Evolutionary conservation across 306 rosid genomes (phyloP).

Genomic region (Cucurbita ficifolia): DNA sequence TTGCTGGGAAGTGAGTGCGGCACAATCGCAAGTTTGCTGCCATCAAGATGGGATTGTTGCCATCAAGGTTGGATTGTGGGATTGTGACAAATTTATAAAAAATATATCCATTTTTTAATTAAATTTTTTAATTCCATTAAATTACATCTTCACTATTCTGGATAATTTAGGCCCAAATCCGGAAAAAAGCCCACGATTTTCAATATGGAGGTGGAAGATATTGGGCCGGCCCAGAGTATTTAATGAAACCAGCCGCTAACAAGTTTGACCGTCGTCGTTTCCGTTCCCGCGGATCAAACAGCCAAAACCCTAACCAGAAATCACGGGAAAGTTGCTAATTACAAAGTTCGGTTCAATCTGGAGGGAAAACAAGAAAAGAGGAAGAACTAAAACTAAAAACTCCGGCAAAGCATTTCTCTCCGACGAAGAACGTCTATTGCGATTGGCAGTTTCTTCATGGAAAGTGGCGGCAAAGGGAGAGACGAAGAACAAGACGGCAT

Average conservation of each 20-base stretch:
- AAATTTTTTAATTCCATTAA: too few species aligned
- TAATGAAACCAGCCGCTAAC: background rate
- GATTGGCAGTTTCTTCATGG: conserved; percentile 11
- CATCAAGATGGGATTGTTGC: too few species aligned
- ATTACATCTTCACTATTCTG: too few species aligned
- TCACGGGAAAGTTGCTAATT: background rate
- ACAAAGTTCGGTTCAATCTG: conserved; percentile 5
- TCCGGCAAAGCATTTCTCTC: background rate
- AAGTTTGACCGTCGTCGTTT: background rate
- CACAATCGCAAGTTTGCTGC: too few species aligned
- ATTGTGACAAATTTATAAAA: too few species aligned
- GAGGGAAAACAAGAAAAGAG: background rate
- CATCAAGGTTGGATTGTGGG: too few species aligned
- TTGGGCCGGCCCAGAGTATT: background rate
- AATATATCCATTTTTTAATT: too few species aligned
- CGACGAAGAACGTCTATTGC: background rate
- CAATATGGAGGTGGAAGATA: background rate
- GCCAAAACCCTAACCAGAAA: conserved; percentile 28
- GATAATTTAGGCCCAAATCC: background rate
- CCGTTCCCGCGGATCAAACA: conserved; percentile 15
- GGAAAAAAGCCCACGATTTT: background rate
- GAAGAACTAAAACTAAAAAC: background rate
- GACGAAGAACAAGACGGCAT: conserved; percentile 93
- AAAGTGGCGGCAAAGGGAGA: conserved; percentile 52
- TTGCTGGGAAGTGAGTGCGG: too few species aligned